phyloP scores from a whole-genome alignment of 106 monocot species.

The Apostasia shenzhenica region DNA sequence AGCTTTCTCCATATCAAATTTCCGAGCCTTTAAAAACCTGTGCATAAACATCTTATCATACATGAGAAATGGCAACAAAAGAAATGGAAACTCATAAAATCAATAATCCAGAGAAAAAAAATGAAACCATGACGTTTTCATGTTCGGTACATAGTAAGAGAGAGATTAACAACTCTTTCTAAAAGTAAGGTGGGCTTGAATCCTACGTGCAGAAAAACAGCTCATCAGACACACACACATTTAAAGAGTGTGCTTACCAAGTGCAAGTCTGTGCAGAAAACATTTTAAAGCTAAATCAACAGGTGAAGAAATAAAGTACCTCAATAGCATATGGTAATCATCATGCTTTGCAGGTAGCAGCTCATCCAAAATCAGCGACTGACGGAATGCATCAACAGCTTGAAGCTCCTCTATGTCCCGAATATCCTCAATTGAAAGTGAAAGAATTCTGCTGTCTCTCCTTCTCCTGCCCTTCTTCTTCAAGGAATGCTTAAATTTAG shows the following conservation, averaged over 20 bases:
- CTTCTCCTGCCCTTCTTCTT: conserved; percentile 16
- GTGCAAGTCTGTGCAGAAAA: not conserved
- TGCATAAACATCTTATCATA: not conserved
- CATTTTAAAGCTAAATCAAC: not conserved
- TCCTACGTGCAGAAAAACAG: too few relatives aligned
- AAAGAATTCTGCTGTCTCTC: conserved; percentile 1
- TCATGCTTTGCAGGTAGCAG: conserved; percentile 41
- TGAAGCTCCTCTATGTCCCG: conserved; percentile 38
- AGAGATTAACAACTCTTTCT: too few relatives aligned
- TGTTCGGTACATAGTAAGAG: too few relatives aligned
- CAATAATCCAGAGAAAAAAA: too few relatives aligned
- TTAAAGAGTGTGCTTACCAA: not conserved
- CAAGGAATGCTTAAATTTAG: conserved; percentile 47
- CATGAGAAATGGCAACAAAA: not conserved
- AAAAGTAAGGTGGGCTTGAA: too few relatives aligned
- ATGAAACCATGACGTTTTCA: too few relatives aligned
- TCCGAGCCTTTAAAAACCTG: conserved; percentile 61
- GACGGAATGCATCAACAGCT: conserved; percentile 46
- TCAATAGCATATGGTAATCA: conserved; percentile 49
- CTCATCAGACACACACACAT: too few relatives aligned
- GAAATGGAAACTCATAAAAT: not conserved
- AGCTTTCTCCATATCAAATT: conserved; percentile 67
- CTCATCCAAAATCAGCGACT: conserved; percentile 41
- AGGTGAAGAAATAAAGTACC: conserved; percentile 15
- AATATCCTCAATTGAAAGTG: conserved; percentile 20